These are phyloP conservation scores for Cicer arietinum DNA, from an alignment of 306 rosid genomes.

Conservation along the genomic window DNA sequence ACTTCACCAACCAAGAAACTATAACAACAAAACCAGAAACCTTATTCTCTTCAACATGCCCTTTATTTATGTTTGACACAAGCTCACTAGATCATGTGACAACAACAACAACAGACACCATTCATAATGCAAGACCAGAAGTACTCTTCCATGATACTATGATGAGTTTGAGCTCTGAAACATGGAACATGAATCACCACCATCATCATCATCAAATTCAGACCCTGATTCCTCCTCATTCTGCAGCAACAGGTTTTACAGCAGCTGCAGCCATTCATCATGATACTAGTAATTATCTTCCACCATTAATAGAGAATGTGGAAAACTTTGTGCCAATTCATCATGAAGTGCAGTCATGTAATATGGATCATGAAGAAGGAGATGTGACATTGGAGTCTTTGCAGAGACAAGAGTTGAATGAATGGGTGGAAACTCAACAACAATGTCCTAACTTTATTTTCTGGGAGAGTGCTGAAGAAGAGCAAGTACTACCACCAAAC, in stretches of 20 bases:
- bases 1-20: conserved; percentile 57
- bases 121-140: conserved; percentile 43
- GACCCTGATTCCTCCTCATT: conserved; percentile 45
- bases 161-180: conserved; percentile 52
- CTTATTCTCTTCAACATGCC: conserved; percentile 68
- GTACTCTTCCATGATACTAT: conserved; percentile 58
- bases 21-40: conserved; percentile 59
- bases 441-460: conserved; percentile 77
- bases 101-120: conserved; percentile 37
- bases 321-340: conserved; percentile 59
- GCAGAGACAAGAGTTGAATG: conserved; percentile 72
- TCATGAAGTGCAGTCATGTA: conserved; percentile 54
- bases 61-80: conserved; percentile 86
- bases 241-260: conserved; percentile 38
- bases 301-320: conserved; percentile 80
- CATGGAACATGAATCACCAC: conserved; percentile 75
- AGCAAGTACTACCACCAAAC: conserved; percentile 51
- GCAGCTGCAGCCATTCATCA: conserved; percentile 43
- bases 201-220: conserved; percentile 57
- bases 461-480: conserved; percentile 81
- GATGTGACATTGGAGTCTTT: conserved; percentile 67
- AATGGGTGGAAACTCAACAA: conserved; percentile 78
- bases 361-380: conserved; percentile 63
- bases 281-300: conserved; percentile 58
- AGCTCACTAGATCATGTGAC: conserved; percentile 49